Base-by-base conservation (phyloP, 345 rosid species). In the Euphorbia lathyris region DNA sequence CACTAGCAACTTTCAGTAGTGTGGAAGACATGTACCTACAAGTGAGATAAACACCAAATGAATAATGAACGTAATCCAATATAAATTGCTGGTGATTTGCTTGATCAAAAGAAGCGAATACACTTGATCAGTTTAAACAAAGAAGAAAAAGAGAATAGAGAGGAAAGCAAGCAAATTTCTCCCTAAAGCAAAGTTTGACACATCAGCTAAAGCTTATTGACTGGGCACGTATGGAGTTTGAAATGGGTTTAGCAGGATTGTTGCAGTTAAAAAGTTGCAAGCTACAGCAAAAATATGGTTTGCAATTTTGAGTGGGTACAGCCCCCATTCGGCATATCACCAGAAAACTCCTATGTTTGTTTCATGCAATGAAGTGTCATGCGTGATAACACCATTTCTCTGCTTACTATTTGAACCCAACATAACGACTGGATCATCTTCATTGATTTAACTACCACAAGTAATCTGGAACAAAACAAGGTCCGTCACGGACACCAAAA, bases 11-110 rank as follows among this genome's bases (percentile, higher is more conserved):
- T 72, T 77, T 86, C 56, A 85, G 86, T 73, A 96, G 82, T 19
- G 76, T 76, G 22, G 83, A 86, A 17, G 99, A 85, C 99, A 96
- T 96, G 87, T 83, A 92, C 90, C 98, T 96, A 17, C 38, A 84
- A 58, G 70, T 65, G 69, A 40, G 55, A 29, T 23, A 59, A 40
- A 57, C 45, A 40, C 45, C 45, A 40, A 20, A 11, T 6, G 19
- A 50, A 50, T 30, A 57, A 53, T 34, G 10, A 9, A 53, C 27
- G 19, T 30, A 50, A 7, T 27, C 12, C 58, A 20, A 53, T 22
- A 20, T 53, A 53, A 53, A 20, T 53, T 53, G 58, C 58, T 53
- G 8, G 23, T 17, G 55, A 50, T 7, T 50, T 50, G 55, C 8
- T 40, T 40, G 43, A 40, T 40, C 43, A 40, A 6, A 40, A 40